Percentiles rank a stretch among this genome's conserved stretches.
phyloP scores from a whole-genome alignment of 306 rosid genomes.

The Ochetophila trinervis region DNA sequence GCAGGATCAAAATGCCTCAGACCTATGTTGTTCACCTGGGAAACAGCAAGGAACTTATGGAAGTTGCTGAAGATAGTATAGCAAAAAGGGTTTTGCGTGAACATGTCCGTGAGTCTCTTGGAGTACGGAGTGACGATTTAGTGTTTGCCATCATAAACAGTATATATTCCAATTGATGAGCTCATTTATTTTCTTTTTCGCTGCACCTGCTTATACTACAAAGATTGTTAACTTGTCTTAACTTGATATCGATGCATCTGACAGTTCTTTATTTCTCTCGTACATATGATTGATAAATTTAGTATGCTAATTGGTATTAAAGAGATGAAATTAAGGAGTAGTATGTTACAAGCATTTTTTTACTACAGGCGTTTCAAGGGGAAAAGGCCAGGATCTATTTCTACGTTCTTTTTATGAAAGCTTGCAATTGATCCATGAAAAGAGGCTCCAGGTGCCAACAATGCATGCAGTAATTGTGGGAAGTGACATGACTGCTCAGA shows the following conservation, averaged over 20 bases:
- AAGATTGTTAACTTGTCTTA: neutral
- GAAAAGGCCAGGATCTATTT: slow-evolving; percentile 95
- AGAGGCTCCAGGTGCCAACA: slow-evolving; percentile 76
- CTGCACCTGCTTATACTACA: neutral
- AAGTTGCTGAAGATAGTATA: slow-evolving; percentile 81
- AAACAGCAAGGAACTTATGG: slow-evolving; percentile 96
- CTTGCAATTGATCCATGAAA: slow-evolving; percentile 58
- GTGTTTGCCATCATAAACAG: slow-evolving; percentile 93
- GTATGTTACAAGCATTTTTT: neutral
- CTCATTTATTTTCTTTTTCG: neutral
- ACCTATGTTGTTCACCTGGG: slow-evolving; percentile 96
- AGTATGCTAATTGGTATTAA: neutral
- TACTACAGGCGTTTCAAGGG: slow-evolving; percentile 82
- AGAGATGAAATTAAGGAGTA: neutral
- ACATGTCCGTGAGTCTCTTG: slow-evolving; percentile 86
- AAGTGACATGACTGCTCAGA: slow-evolving; percentile 86
- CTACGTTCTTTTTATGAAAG: slow-evolving; percentile 70
- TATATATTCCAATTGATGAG: slow-evolving; percentile 16
- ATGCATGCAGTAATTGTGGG: slow-evolving; percentile 93
- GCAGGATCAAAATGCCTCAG: slow-evolving; percentile 85
- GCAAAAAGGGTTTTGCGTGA: slow-evolving; percentile 91
- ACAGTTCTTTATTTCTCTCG: neutral
- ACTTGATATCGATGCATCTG: neutral
- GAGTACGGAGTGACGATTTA: slow-evolving; percentile 82
- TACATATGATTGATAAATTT: neutral